Evolutionary conservation across 495 filamentous ascomycete genomes (phyloP).

Genomic region (Podospora tetraspora): DNA sequence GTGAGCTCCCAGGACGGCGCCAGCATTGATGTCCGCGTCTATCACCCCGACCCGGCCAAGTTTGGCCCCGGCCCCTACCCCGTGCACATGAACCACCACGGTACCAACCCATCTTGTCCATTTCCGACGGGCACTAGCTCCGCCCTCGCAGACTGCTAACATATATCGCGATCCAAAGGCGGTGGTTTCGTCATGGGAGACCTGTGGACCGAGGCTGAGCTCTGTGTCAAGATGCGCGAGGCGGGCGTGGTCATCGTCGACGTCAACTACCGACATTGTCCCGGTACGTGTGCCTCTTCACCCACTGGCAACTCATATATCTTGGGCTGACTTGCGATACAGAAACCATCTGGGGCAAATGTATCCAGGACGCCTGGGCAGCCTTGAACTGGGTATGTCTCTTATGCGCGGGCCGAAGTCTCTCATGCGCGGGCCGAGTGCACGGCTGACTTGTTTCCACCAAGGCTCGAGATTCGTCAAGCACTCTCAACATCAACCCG

Average conservation of each 20-base stretch:
- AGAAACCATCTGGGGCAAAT: slow-evolving; percentile 44
- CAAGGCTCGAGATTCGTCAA: slow-evolving; percentile 30
- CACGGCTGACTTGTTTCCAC: not conserved
- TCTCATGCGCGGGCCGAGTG: not conserved
- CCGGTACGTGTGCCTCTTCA: slow-evolving; percentile 24
- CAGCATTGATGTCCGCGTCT: slow-evolving; percentile 39
- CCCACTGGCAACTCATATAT: not conserved
- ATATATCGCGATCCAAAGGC: slow-evolving; percentile 1
- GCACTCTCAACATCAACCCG: slow-evolving; percentile 38
- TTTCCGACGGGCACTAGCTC: not conserved
- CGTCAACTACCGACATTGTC: slow-evolving; percentile 48
- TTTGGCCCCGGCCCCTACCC: slow-evolving; percentile 40
- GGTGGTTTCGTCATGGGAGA: slow-evolving; percentile 47
- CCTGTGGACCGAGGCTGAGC: slow-evolving; percentile 37
- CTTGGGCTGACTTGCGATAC: not conserved
- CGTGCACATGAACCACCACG: slow-evolving; percentile 47
- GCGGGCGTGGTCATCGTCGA: slow-evolving; percentile 43
- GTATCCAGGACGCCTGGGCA: slow-evolving; percentile 44
- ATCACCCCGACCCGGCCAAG: slow-evolving; percentile 38
- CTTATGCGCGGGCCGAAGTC: slow-evolving; percentile 3
- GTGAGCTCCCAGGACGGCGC: slow-evolving; percentile 39
- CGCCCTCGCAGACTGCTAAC: slow-evolving; percentile 4
- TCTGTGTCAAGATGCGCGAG: slow-evolving; percentile 44
- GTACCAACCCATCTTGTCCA: slow-evolving; percentile 20
- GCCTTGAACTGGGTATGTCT: slow-evolving; percentile 35